phyloP scores from a whole-genome alignment of 495 filamentous ascomycete species.

The Lophium mytilinum region DNA sequence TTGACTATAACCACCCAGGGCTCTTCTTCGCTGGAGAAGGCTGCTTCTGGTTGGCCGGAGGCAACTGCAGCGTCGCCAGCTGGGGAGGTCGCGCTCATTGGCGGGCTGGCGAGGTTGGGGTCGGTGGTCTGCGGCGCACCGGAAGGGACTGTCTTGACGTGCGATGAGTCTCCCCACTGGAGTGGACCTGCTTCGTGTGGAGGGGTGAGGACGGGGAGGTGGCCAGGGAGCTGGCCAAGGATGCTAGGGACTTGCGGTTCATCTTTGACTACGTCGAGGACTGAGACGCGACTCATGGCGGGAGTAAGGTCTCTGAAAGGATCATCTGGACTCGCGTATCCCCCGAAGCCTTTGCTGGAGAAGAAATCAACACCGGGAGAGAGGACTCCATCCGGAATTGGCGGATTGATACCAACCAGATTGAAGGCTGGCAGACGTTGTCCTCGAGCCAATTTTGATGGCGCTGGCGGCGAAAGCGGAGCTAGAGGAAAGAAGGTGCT shows the following conservation, averaged over 20 bases:
- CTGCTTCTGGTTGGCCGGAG: no score
- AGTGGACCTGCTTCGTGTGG: constrained; percentile 25
- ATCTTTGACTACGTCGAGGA: constrained; percentile 1
- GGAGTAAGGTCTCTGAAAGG: constrained; percentile 19
- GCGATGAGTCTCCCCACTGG: constrained; percentile 23
- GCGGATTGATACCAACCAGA: constrained; percentile 30
- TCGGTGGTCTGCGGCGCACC: constrained; percentile 26
- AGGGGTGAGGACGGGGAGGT: constrained; percentile 28
- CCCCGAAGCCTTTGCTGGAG: constrained; percentile 14
- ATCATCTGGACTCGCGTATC: constrained; percentile 21
- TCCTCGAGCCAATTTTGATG: constrained; percentile 18
- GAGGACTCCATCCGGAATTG: constrained; percentile 30
- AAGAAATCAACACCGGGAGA: constrained; percentile 10
- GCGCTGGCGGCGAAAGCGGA: constrained; percentile 12
- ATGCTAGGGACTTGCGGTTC: background rate
- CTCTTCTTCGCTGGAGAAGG: background rate
- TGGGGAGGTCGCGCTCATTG: no score
- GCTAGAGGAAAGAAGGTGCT: background rate
- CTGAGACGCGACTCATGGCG: background rate
- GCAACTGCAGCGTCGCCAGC: no score
- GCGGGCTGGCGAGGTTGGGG: background rate
- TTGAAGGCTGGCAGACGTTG: constrained; percentile 34
- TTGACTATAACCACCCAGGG: constrained; percentile 9
- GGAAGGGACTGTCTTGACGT: constrained; percentile 17
- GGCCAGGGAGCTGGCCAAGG: constrained; percentile 7